These are phyloP conservation scores for Fagopyrum homotropicum DNA, from an alignment of 148 eudicot species.

Conservation along the genomic window DNA sequence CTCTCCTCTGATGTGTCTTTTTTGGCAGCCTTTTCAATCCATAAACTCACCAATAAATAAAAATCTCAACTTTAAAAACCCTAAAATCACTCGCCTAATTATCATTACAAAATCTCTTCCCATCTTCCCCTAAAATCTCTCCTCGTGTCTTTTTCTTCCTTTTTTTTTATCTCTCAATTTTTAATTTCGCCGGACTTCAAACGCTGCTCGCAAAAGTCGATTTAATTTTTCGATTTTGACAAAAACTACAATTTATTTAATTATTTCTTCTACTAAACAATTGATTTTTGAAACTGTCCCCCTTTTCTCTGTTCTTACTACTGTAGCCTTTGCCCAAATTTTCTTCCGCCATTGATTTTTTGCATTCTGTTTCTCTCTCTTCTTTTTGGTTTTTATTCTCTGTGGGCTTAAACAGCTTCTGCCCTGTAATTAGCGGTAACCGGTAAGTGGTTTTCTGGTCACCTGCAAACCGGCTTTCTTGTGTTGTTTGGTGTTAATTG, in stretches of 20 bases:
- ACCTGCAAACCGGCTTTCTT: neutral
- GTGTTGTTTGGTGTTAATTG: neutral
- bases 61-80: neutral
- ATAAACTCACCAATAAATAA: neutral
- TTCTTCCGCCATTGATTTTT: constrained; percentile 10
- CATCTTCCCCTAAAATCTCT: neutral
- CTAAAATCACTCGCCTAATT: constrained; percentile 12
- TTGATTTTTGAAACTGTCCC: neutral
- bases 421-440: neutral
- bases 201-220: constrained; percentile 13
- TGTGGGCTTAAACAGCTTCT: neutral
- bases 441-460: constrained; percentile 13
- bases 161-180: neutral
- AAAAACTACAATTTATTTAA: neutral
- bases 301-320: constrained; percentile 3
- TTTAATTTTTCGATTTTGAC: constrained; percentile 12
- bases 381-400: too few relatives aligned
- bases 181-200: constrained; percentile 11
- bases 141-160: constrained; percentile 7
- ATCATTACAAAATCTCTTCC: constrained; percentile 9
- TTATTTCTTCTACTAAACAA: neutral
- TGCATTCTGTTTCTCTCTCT: constrained; percentile 2
- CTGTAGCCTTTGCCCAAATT: constrained; percentile 2
- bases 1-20: constrained; percentile 2
- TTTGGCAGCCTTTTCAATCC: constrained; percentile 7